Evolutionary conservation across 306 rosid genomes (phyloP).

Genomic region (Trifolium pratense): DNA sequence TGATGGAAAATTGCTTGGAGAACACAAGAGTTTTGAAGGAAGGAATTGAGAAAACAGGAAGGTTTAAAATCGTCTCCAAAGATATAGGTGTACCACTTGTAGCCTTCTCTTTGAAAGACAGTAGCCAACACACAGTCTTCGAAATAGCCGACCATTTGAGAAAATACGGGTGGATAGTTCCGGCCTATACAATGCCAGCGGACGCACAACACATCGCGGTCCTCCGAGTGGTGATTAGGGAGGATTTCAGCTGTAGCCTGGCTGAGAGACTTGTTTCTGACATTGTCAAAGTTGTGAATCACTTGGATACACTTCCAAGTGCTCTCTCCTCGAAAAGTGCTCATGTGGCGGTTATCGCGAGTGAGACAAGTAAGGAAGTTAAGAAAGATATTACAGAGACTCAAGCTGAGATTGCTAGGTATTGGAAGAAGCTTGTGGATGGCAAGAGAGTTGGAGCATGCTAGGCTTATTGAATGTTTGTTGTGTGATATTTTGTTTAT

Average conservation of each 20-base stretch:
- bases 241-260: constrained; percentile 80
- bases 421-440: constrained; percentile 64
- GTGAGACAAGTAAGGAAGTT: constrained; percentile 47
- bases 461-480: constrained; percentile 42
- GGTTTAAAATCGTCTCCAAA: constrained; percentile 73
- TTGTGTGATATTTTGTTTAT: background rate
- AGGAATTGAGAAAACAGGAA: constrained; percentile 66
- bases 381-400: constrained; percentile 53
- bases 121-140: constrained; percentile 72
- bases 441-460: constrained; percentile 70
- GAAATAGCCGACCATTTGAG: constrained; percentile 72
- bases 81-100: constrained; percentile 84
- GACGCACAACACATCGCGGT: constrained; percentile 70
- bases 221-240: constrained; percentile 85
- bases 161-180: constrained; percentile 84
- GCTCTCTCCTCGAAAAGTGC: constrained; percentile 41
- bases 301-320: constrained; percentile 56
- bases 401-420: constrained; percentile 43
- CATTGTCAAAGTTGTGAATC: constrained; percentile 64
- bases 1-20: constrained; percentile 78
- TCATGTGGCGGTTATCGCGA: constrained; percentile 51
- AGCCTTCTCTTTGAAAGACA: constrained; percentile 81
- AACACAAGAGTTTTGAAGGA: constrained; percentile 61
- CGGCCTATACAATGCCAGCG: constrained; percentile 89
- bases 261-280: constrained; percentile 78